Conservation (phyloP, 495 filamentous ascomycete genomes). For the Talaromyces adpressus region DNA sequence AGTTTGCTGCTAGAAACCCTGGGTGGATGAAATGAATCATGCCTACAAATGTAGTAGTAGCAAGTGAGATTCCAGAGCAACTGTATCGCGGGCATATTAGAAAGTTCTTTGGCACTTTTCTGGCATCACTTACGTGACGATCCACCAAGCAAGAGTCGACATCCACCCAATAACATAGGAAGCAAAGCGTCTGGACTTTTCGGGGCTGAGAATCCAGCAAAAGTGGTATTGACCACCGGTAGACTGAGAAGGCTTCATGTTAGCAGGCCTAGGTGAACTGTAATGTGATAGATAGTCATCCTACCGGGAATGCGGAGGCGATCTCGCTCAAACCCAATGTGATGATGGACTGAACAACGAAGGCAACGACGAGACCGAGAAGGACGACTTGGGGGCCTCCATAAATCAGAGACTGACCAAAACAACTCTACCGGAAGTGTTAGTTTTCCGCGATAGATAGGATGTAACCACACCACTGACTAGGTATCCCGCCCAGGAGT, state of each 20-base stretch:
- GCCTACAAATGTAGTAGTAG: too few relatives aligned
- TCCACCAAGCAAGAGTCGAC: slow-evolving; percentile 29
- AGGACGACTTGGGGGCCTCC: too few relatives aligned
- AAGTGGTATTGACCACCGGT: slow-evolving; percentile 27
- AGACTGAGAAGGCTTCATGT: neutral
- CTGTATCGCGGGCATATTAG: too few relatives aligned
- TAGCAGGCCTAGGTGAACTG: too few relatives aligned
- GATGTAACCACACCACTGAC: too few relatives aligned
- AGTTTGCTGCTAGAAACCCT: too few relatives aligned
- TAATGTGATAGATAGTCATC: neutral
- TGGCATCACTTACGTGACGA: slow-evolving; percentile 16
- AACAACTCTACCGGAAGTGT: too few relatives aligned
- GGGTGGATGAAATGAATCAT: too few relatives aligned
- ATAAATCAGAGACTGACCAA: too few relatives aligned
- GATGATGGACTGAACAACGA: slow-evolving; percentile 15
- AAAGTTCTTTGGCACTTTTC: too few relatives aligned
- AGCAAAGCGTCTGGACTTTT: slow-evolving; percentile 13
- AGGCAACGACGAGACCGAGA: slow-evolving; percentile 11
- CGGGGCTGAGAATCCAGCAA: slow-evolving; percentile 20
- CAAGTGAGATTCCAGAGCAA: too few relatives aligned
- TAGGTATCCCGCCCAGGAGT: slow-evolving; percentile 18
- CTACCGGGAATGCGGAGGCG: slow-evolving; percentile 20
- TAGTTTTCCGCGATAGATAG: too few relatives aligned
- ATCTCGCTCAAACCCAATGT: slow-evolving; percentile 21
- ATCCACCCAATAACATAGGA: slow-evolving; percentile 30